These are phyloP conservation scores for Erucastrum elatum DNA, from an alignment of 345 rosid genomes.

Conservation along the genomic window DNA sequence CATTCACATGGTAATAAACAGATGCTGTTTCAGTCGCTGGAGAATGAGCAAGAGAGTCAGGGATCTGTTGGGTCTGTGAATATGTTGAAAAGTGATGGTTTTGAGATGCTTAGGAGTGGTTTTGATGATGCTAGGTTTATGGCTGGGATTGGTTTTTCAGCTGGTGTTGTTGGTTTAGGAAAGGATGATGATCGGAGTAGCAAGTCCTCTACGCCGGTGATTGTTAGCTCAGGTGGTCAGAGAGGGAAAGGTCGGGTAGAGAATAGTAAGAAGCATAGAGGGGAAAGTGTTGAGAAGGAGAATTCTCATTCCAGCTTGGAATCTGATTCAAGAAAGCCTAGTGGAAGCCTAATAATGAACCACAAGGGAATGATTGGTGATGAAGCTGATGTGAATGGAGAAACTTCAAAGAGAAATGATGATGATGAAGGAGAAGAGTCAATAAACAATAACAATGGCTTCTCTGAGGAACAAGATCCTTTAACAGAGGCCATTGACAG, in stretches of 20 bases:
- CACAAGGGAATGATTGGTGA: conserved; percentile 56
- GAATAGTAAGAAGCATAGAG: conserved; percentile 82
- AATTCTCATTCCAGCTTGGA: conserved; percentile 85
- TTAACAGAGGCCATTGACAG: conserved; percentile 48
- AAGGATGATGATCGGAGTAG: conserved; percentile 74
- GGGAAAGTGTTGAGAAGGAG: conserved; percentile 75
- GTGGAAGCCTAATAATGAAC: conserved; percentile 45
- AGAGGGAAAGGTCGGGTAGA: conserved; percentile 52
- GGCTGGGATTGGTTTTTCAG: conserved; percentile 49
- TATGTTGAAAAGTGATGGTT: conserved; percentile 34
- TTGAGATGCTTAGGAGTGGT: conserved; percentile 37
- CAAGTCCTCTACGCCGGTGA: conserved; percentile 59
- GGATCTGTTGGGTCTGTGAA: conserved; percentile 51
- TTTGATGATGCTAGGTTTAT: conserved; percentile 36
- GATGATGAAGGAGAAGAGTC: conserved; percentile 46
- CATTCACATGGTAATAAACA: conserved; percentile 48
- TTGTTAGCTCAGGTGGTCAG: conserved; percentile 50
- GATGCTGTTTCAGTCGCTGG: conserved; percentile 30
- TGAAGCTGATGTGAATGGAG: conserved; percentile 41
- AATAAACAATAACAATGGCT: conserved; percentile 38
- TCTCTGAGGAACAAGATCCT: conserved; percentile 54
- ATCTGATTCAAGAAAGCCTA: conserved; percentile 65
- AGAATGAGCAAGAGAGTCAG: conserved; percentile 45
- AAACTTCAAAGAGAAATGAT: conserved; percentile 22
- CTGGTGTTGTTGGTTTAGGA: conserved; percentile 52